Percentiles rank a stretch among this genome's conserved stretches.
phyloP scores from a whole-genome alignment of 352 stramenopile species.

The Phytophthora meadii region DNA sequence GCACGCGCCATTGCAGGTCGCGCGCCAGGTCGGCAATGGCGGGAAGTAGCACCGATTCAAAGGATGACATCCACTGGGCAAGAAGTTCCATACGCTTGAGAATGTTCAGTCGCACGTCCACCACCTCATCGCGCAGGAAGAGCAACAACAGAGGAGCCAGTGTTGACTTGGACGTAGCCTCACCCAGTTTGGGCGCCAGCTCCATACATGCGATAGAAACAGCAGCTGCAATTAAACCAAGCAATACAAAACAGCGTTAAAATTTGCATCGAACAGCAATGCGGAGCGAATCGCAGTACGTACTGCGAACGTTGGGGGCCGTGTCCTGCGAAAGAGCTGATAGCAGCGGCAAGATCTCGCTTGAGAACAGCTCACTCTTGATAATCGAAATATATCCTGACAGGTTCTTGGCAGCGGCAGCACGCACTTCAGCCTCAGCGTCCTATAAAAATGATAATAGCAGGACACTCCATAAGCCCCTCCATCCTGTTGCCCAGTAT shows the following conservation, averaged over 20 bases:
- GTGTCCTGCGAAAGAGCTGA: slow-evolving; percentile 93
- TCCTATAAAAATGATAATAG: slow-evolving; percentile 52
- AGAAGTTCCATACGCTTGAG: slow-evolving; percentile 93
- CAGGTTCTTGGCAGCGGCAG: slow-evolving; percentile 92
- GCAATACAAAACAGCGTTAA: slow-evolving; percentile 15
- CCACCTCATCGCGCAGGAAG: slow-evolving; percentile 89
- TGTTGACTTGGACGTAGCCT: slow-evolving; percentile 89
- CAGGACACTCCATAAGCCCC: slow-evolving; percentile 2
- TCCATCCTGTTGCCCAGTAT: background rate
- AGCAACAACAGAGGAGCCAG: slow-evolving; percentile 81
- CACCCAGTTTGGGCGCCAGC: slow-evolving; percentile 91
- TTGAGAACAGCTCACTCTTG: slow-evolving; percentile 90
- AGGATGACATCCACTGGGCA: slow-evolving; percentile 92
- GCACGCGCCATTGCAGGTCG: slow-evolving; percentile 94
- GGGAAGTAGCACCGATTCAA: slow-evolving; percentile 73
- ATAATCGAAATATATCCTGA: slow-evolving; percentile 93
- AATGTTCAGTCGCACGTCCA: slow-evolving; percentile 95
- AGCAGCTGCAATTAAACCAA: slow-evolving; percentile 51
- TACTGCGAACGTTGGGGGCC: slow-evolving; percentile 87
- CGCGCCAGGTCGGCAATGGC: slow-evolving; percentile 93
- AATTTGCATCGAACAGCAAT: background rate
- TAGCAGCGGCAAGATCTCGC: slow-evolving; percentile 91
- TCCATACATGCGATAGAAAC: slow-evolving; percentile 92
- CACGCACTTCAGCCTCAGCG: slow-evolving; percentile 93
- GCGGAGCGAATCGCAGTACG: slow-evolving; percentile 15